These are phyloP conservation scores for Wickerhamomyces canadensis DNA, from an alignment of 805 yeast species.

Conservation along the genomic window DNA sequence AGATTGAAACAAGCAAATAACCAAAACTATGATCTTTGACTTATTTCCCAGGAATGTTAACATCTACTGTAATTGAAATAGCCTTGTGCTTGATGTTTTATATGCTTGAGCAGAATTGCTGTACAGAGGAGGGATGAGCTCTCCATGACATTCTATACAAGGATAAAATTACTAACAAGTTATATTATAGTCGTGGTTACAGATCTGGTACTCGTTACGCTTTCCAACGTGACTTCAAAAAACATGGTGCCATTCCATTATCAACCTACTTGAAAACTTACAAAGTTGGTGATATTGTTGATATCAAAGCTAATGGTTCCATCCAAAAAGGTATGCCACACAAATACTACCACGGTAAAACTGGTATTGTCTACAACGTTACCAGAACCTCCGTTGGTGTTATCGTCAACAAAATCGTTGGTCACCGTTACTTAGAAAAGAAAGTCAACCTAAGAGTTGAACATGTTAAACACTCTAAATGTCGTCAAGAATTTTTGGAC, in stretches of 20 bases:
- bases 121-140: background rate
- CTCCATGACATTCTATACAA: background rate
- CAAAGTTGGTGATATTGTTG: conserved; percentile 99
- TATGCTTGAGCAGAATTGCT: too few relatives aligned
- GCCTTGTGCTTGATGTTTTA: too few relatives aligned
- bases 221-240: conserved; percentile 99
- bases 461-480: conserved; percentile 99
- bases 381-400: conserved; percentile 99
- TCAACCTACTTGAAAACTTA: conserved; percentile 96
- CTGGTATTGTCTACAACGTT: conserved; percentile 98
- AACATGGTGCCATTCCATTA: conserved; percentile 89
- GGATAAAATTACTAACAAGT: conserved; percentile 10
- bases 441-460: conserved; percentile 98
- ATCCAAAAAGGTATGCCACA: conserved; percentile 99
- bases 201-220: conserved; percentile 99
- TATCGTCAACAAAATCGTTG: conserved; percentile 96
- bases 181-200: conserved; percentile 78
- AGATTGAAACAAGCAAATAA: too few relatives aligned
- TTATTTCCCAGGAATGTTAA: too few relatives aligned
- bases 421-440: conserved; percentile 98
- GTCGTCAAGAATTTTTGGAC: conserved; percentile 98
- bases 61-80: too few relatives aligned
- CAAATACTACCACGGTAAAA: conserved; percentile 99
- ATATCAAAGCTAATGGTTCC: conserved; percentile 98
- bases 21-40: too few relatives aligned